These are phyloP conservation scores for Zarea fungicola DNA, from an alignment of 2,329 filamentous ascomycete species.

Conservation along the genomic window DNA sequence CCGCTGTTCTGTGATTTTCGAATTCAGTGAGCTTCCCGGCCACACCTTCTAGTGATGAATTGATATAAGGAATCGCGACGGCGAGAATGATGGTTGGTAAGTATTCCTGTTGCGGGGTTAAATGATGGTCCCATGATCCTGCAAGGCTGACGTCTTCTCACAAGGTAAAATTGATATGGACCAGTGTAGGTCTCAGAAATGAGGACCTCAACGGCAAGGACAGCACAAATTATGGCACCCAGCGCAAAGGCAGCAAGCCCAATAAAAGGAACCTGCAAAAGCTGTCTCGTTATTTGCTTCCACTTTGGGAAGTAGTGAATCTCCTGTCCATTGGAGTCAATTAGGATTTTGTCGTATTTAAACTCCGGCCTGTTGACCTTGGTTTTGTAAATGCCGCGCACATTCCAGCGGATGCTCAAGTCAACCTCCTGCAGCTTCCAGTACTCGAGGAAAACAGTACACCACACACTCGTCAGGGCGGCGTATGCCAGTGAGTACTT, in stretches of 20 bases:
- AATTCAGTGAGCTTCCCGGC: constrained; percentile 61
- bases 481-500: constrained; percentile 68
- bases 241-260: constrained; percentile 52
- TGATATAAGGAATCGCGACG: constrained; percentile 60
- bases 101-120: constrained; percentile 50
- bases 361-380: constrained; percentile 63
- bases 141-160: constrained; percentile 26
- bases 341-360: constrained; percentile 54
- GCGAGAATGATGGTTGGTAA: constrained; percentile 67
- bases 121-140: not conserved
- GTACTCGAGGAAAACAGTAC: constrained; percentile 69
- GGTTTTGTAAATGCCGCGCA: constrained; percentile 61
- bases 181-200: constrained; percentile 70
- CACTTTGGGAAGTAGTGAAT: constrained; percentile 58
- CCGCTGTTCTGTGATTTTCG: constrained; percentile 71
- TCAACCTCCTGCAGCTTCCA: constrained; percentile 75
- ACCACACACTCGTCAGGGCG: constrained; percentile 62
- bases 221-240: constrained; percentile 61
- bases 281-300: constrained; percentile 60
- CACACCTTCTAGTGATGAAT: constrained; percentile 54
- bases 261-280: constrained; percentile 66
- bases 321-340: constrained; percentile 59
- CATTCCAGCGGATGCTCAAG: constrained; percentile 66
- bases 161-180: constrained; percentile 60
- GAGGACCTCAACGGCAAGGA: constrained; percentile 70